These are phyloP conservation scores for Nakataea oryzae DNA, from an alignment of 2,329 filamentous ascomycete genomes.

Conservation along the genomic window DNA sequence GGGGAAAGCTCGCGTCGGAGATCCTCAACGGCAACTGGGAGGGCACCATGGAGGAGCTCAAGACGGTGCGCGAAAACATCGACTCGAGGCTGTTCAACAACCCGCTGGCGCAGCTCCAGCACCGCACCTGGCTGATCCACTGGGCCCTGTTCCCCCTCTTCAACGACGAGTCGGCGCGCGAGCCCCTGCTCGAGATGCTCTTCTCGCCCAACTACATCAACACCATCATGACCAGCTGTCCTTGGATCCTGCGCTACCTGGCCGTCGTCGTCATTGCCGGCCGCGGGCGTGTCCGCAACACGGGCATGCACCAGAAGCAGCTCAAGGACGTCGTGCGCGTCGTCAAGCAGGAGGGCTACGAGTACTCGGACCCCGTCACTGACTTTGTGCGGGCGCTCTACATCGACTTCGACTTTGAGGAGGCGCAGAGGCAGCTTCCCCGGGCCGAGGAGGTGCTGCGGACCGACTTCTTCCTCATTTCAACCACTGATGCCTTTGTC, in stretches of 20 bases:
- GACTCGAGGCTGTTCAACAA: conserved; percentile 95
- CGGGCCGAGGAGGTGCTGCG: conserved; percentile 86
- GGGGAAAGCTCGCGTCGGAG: conserved; percentile 95
- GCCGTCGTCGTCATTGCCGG: conserved; percentile 92
- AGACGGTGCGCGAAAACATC: conserved; percentile 84
- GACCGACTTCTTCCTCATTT: conserved; percentile 89
- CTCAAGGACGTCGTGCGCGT: conserved; percentile 95
- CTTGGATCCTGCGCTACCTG: conserved; percentile 92
- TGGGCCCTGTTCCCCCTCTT: conserved; percentile 98
- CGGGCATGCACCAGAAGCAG: conserved; percentile 88
- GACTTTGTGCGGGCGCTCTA: conserved; percentile 95
- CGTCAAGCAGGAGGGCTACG: conserved; percentile 93
- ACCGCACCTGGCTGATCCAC: conserved; percentile 96
- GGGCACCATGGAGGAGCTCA: conserved; percentile 77
- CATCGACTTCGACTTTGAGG: conserved; percentile 93
- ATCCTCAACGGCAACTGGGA: conserved; percentile 96
- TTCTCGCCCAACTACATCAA: conserved; percentile 98
- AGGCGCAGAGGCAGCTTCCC: conserved; percentile 79
- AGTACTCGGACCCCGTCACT: conserved; percentile 92
- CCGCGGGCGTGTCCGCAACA: conserved; percentile 71
- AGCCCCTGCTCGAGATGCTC: conserved; percentile 88
- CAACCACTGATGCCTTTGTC: conserved; percentile 77
- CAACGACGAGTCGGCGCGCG: conserved; percentile 88
- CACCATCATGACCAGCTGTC: conserved; percentile 96
- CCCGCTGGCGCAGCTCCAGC: conserved; percentile 86